These are phyloP conservation scores for Chlorella ohadii DNA, from an alignment of 139 green algal genomes.

Conservation along the genomic window DNA sequence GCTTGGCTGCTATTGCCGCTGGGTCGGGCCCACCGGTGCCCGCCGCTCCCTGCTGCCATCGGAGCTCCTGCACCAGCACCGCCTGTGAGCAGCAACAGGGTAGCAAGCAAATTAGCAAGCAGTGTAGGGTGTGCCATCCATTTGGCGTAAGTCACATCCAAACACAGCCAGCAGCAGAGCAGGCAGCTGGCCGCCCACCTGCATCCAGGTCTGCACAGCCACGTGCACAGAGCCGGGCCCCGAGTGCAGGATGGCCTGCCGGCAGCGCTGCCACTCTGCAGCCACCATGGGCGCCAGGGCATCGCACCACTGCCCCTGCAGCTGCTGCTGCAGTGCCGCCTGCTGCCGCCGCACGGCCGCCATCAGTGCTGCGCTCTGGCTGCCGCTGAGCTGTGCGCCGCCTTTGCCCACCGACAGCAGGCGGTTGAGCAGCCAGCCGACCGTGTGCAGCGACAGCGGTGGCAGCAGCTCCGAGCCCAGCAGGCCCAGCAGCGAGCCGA, in stretches of 20 bases:
- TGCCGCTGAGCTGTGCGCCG: constrained; percentile 4
- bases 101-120: too few relatives aligned
- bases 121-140: too few relatives aligned
- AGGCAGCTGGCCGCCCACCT: constrained; percentile 21
- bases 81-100: constrained; percentile 21
- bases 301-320: constrained; percentile 79
- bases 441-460: constrained; percentile 50
- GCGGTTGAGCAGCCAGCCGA: constrained; percentile 64
- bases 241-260: constrained; percentile 41
- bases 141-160: too few relatives aligned
- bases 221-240: constrained; percentile 43
- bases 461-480: constrained; percentile 61
- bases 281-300: constrained; percentile 71
- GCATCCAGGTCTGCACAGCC: constrained; percentile 59
- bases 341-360: constrained; percentile 41
- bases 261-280: constrained; percentile 64
- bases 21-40: not conserved
- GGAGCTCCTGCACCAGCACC: constrained; percentile 43
- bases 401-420: constrained; percentile 48
- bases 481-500: constrained; percentile 54
- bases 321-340: constrained; percentile 45
- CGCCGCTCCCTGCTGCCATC: constrained; percentile 34
- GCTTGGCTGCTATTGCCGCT: constrained; percentile 63
- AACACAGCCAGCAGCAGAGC: not conserved
- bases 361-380: constrained; percentile 30